These are phyloP conservation scores for Oryza coarctata DNA, from an alignment of 176 grass and related monocot genomes.

Conservation along the genomic window DNA sequence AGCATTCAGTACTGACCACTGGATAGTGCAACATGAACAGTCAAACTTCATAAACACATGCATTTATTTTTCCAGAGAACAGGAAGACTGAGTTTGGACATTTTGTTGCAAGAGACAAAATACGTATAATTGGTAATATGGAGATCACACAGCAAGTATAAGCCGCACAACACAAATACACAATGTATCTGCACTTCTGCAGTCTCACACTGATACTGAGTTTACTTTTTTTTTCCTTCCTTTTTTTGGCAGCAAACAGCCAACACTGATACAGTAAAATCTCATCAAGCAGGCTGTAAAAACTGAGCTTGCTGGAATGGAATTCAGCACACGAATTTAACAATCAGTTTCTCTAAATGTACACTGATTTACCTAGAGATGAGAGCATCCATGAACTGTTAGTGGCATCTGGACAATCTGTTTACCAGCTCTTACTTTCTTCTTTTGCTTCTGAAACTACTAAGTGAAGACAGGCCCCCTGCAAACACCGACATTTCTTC, in stretches of 20 bases:
- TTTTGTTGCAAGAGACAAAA: neutral
- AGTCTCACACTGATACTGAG: conserved; percentile 3
- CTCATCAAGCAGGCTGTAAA: conserved; percentile 51
- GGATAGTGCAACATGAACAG: neutral
- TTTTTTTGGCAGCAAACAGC: conserved; percentile 20
- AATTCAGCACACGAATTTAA: conserved; percentile 40
- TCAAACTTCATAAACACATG: neutral
- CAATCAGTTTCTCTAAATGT: conserved; percentile 48
- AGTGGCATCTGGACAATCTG: conserved; percentile 17
- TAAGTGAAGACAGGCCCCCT: conserved; percentile 52
- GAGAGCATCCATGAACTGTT: conserved; percentile 39
- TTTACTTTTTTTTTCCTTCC: neutral
- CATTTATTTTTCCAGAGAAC: neutral
- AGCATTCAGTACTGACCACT: neutral
- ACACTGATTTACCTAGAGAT: conserved; percentile 48
- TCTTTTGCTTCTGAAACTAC: conserved; percentile 46
- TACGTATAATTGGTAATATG: neutral
- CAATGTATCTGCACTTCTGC: neutral
- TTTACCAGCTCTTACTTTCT: conserved; percentile 39
- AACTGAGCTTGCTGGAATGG: conserved; percentile 46
- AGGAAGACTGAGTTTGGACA: neutral
- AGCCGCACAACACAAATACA: neutral
- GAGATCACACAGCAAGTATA: neutral
- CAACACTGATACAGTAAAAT: conserved; percentile 26
- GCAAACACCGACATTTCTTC: conserved; percentile 56